Base-by-base conservation (phyloP, 352 stramenopile genomes). In the Phytophthora gonapodyides region DNA sequence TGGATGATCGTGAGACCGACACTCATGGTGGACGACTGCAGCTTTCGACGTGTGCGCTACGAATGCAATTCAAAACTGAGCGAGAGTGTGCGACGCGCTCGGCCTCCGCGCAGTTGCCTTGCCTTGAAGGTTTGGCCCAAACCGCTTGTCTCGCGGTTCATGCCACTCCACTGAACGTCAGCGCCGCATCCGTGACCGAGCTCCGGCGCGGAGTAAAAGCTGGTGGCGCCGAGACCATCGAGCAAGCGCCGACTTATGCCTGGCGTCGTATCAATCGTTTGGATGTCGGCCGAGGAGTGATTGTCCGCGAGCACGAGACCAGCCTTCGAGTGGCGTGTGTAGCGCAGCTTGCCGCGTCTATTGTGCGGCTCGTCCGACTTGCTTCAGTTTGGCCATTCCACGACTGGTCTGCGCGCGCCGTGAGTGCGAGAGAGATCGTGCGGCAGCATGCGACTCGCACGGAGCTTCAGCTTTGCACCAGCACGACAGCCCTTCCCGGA, bases 1-100 rank as follows among this genome's bases (percentile, higher is more conserved):
- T 82, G 71, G 46, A 79, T 38, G 37, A 76, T 41, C n/a, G 54
- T 61, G 16, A 74, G 61, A 36, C 57, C 56, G 15, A 62, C 61
- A 16, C 67, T 64, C 67, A 75, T 75, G 13, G n/a, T 40, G 24
- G 33, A 5, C 34, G 30, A 11, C 31, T 37, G 16, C 7, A 57
- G 31, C 48, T 17, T 47, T 47, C 10, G 24, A 41, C n/a, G 42
- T 57, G 36, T 15, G 17, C 9, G 7, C 27, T 37, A 31, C 35
- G 19, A 65, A 33, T 62, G 43, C 31, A 67, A 67, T 66, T 71
- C n/a, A 47, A 38, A 67, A 67, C 66, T 71, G 56, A 67, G 9
- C 43, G 8, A 34, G 40, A 27, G 16, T 17, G 45, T 9, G 11
- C 9, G 42, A 41, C 17, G 34, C 21, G 33, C 35, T 31, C 34